Conservation (phyloP, 129 eudicot species). For the Ambrosia artemisiifolia region DNA sequence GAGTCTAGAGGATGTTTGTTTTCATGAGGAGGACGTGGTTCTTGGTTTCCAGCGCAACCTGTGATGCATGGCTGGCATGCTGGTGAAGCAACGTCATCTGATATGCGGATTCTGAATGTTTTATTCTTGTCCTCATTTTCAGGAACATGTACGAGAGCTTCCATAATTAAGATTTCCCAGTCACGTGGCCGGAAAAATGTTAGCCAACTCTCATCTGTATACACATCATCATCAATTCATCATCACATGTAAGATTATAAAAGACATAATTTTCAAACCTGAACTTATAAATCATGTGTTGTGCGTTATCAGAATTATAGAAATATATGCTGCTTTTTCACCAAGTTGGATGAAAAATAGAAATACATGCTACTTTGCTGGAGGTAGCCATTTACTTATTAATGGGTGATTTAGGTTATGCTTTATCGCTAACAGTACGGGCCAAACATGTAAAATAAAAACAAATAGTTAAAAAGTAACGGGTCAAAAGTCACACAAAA, state of each 20-base stretch:
- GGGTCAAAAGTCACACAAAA: background rate
- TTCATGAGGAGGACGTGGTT: conserved; percentile 27
- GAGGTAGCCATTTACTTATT: background rate
- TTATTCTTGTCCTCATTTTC: conserved; percentile 68
- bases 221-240: background rate
- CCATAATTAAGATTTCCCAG: conserved; percentile 89
- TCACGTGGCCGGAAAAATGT: conserved; percentile 69
- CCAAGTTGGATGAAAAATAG: too few species aligned
- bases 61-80: conserved; percentile 47
- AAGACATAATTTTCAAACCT: background rate
- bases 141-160: conserved; percentile 85
- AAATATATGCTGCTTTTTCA: background rate
- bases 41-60: conserved; percentile 34
- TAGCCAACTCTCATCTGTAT: conserved; percentile 44
- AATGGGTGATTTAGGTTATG: background rate
- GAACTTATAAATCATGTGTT: background rate
- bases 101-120: conserved; percentile 61
- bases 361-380: background rate
- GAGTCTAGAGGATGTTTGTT: conserved; percentile 36
- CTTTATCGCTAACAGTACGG: background rate
- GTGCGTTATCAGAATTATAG: background rate
- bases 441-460: background rate
- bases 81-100: conserved; percentile 45
- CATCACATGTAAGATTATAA: background rate
- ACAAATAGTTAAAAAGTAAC: background rate